Base-by-base conservation (phyloP, 2,329 filamentous ascomycete species). In the Verticillium isaacii region DNA sequence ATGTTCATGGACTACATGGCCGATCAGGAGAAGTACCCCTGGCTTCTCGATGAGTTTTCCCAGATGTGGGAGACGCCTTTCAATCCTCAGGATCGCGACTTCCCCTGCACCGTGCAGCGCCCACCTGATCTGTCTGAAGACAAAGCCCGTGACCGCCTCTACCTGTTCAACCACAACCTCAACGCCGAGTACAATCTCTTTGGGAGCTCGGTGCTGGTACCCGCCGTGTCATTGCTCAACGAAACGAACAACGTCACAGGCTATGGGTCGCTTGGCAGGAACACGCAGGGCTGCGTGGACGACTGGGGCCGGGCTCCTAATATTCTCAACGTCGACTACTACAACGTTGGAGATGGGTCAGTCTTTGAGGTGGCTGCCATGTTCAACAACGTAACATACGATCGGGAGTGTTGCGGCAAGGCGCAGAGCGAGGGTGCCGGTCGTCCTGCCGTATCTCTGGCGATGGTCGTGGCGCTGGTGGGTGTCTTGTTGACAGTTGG, bases 61-160 rank as follows among this genome's bases (percentile, higher is more conserved):
- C 90, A 96, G 71, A 84, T 96, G 77, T 97, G 91, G 91, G 92
- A 97, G 77, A 94, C 93, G 1, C 91, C 91, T 0, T 97, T 96
- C 72, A 91, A 92, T 60, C 92, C 86, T 3, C 70, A 74, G 17
- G 73, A 86, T 70, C 76, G 76, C 57, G 73, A 74, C 0, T 96
- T 97, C 72, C 92, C 93, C 0, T 97, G 93, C 77, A 87, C 79
- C 0, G 81, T 88, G 41, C 86, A 97, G 71, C 88, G 93, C 0
- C 93, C 93, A 0, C 91, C 91, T 0, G 78, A 84, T 54, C 77
- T 96, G 62, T 69, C 77, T 2, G 70, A 72, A 0, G 75, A 81
- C 2, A 80, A 85, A 8, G 82, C 85, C 0, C 78, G 80, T 62
- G 80, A 88, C 34, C 83, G 88, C 54, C 81, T 96, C 75, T 96